A percentile compares a stretch with the other conserved stretches of the same genome.
These are phyloP conservation scores for Tolypocladium amazonense DNA, from an alignment of 2,329 filamentous ascomycete species.

Conservation along the genomic window DNA sequence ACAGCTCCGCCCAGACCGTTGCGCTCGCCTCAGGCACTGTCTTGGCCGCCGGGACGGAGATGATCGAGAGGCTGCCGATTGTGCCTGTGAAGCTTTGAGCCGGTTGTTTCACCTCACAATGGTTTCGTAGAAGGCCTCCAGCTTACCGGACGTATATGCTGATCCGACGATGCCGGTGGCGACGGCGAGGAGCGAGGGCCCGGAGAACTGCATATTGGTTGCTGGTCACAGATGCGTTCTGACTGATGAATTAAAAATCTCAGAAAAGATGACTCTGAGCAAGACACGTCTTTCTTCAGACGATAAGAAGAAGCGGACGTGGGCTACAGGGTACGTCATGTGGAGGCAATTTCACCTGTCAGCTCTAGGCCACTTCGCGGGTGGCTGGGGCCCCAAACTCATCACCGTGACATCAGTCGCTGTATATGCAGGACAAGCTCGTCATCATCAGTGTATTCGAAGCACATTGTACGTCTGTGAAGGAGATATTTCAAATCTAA, in stretches of 20 bases:
- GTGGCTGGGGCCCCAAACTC: neutral
- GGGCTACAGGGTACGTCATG: neutral
- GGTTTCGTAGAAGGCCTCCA: neutral
- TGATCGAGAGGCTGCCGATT: slow-evolving; percentile 24
- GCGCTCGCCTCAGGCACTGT: slow-evolving; percentile 17
- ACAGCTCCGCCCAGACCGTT: slow-evolving; percentile 26
- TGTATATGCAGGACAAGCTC: neutral
- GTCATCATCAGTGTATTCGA: neutral
- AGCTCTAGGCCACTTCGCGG: neutral
- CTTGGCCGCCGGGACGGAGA: slow-evolving; percentile 20
- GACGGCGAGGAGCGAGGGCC: slow-evolving; percentile 20
- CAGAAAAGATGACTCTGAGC: no score
- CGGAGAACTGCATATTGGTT: slow-evolving; percentile 11
- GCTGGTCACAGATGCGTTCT: neutral
- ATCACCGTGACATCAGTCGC: neutral
- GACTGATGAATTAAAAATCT: neutral
- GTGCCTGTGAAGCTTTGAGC: slow-evolving; percentile 15
- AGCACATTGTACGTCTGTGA: neutral
- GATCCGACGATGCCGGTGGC: slow-evolving; percentile 27
- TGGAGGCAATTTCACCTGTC: neutral
- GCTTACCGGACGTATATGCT: slow-evolving; percentile 24
- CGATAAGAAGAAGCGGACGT: neutral
- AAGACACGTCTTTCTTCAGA: neutral
- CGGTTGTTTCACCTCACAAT: neutral
- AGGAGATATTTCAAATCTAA: neutral